Conservation (phyloP, 768 basidiomycete species). For the Lactarius sp. region DNA sequence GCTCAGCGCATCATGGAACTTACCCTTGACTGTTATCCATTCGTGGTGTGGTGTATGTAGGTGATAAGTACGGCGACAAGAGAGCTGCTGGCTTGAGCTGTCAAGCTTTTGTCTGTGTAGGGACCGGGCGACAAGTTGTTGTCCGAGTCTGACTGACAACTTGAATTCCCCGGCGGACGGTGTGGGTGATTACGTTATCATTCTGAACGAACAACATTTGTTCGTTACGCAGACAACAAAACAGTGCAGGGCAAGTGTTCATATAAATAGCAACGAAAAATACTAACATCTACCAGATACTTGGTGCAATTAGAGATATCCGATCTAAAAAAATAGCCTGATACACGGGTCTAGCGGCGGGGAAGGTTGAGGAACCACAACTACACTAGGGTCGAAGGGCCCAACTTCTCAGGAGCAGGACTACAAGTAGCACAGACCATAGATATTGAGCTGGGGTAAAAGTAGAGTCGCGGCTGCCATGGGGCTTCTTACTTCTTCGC, state of each 20-base stretch:
- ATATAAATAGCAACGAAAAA: background rate
- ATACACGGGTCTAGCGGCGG: too few species aligned
- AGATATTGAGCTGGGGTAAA: background rate
- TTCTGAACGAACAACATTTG: background rate
- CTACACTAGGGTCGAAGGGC: background rate
- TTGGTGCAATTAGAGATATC: too few species aligned
- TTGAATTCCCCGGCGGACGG: background rate
- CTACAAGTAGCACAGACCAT: too few species aligned
- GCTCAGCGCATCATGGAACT: background rate
- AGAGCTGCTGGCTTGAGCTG: background rate
- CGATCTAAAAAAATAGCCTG: too few species aligned
- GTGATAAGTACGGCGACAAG: background rate
- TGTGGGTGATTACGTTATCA: constrained; percentile 14
- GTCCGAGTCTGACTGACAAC: background rate
- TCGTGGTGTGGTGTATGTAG: background rate
- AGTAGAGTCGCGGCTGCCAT: background rate
- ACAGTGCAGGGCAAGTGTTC: background rate
- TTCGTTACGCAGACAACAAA: background rate
- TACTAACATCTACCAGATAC: background rate
- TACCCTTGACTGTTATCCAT: constrained; percentile 24
- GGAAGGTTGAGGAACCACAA: background rate
- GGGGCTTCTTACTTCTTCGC: background rate
- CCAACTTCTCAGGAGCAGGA: background rate
- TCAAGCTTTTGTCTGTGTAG: background rate
- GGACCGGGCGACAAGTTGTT: background rate